phyloP scores from a whole-genome alignment of 2,329 filamentous ascomycete species.

The Colletotrichum sp. region DNA sequence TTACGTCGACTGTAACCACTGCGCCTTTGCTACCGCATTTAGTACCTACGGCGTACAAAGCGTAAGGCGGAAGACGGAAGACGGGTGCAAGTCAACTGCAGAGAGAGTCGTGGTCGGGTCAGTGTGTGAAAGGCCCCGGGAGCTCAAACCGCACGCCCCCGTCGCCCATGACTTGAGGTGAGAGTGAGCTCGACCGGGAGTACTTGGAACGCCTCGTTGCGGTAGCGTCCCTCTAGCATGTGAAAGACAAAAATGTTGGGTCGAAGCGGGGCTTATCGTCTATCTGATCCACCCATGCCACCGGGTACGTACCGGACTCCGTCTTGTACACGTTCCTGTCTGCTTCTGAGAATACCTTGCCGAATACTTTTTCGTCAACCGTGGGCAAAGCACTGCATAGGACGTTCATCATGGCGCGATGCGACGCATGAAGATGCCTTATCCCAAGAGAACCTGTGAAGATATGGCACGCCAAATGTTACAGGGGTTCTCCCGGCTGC shows the following conservation, averaged over 20 bases:
- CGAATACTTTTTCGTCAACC: not conserved
- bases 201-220: not conserved
- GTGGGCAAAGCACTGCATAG: not conserved
- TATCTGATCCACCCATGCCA: constrained; percentile 13
- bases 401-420: not conserved
- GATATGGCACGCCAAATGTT: not conserved
- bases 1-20: not conserved
- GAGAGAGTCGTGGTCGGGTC: not conserved
- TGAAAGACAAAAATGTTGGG: constrained; percentile 22
- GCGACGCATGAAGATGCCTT: not conserved
- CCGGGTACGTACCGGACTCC: not conserved
- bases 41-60: not conserved
- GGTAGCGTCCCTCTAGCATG: constrained; percentile 4
- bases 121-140: not conserved
- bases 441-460: not conserved
- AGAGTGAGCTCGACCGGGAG: not conserved
- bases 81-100: not conserved
- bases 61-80: not conserved
- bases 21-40: not conserved
- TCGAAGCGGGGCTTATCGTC: constrained; percentile 17
- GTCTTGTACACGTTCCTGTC: not conserved
- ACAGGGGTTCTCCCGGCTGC: constrained; percentile 1
- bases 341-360: not conserved
- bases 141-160: constrained; percentile 3
- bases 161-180: not conserved